Evolutionary conservation across 2,329 filamentous ascomycete genomes (phyloP).

Genomic region (Phoma sp.): DNA sequence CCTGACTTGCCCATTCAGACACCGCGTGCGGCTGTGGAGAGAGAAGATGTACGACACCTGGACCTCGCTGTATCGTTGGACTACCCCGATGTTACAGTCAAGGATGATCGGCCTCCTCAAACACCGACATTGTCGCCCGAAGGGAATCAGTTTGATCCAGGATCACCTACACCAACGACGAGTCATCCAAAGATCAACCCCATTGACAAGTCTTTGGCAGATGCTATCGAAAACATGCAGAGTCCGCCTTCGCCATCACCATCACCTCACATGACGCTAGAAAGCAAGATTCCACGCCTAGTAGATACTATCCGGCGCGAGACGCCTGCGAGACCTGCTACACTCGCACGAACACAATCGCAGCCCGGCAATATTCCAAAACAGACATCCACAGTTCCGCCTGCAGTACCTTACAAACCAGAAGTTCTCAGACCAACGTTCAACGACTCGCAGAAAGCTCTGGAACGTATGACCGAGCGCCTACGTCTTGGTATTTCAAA

Average conservation of each 20-base stretch:
- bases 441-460: conserved; percentile 48
- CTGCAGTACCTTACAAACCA: conserved; percentile 25
- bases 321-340: conserved; percentile 31
- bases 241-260: conserved; percentile 33
- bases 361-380: conserved; percentile 44
- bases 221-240: conserved; percentile 47
- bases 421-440: conserved; percentile 37
- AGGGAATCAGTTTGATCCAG: conserved; percentile 25
- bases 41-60: conserved; percentile 66
- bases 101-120: conserved; percentile 36
- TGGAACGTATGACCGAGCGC: conserved; percentile 78
- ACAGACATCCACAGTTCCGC: conserved; percentile 18
- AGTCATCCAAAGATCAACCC: conserved; percentile 42
- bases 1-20: conserved; percentile 37
- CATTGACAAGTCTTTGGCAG: conserved; percentile 42
- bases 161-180: conserved; percentile 41
- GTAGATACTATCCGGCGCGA: conserved; percentile 47
- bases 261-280: conserved; percentile 25
- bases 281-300: conserved; percentile 51
- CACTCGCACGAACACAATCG: conserved; percentile 45
- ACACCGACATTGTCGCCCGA: conserved; percentile 38
- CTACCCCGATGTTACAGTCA: conserved; percentile 32
- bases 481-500: conserved; percentile 73
- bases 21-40: conserved; percentile 50
- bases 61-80: conserved; percentile 64